Evolutionary conservation across 1,284 basidiomycete genomes (phyloP).

Genomic region (Leccinum colubrinum): DNA sequence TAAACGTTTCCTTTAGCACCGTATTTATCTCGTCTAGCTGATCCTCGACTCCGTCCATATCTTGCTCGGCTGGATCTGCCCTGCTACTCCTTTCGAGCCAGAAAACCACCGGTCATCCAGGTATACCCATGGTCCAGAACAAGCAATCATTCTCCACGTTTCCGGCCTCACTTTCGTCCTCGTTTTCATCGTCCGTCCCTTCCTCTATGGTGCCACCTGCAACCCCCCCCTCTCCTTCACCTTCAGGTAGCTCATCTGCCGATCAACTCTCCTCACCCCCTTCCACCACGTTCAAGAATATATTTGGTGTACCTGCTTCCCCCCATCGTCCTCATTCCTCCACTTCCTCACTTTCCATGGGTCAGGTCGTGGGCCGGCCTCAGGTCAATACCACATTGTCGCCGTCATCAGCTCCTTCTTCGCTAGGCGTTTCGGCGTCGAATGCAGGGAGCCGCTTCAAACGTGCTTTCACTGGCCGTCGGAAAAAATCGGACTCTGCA

Average conservation of each 20-base stretch:
- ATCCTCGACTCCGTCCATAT: constrained; percentile 31
- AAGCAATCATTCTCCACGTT: constrained; percentile 38
- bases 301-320: constrained; percentile 34
- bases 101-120: constrained; percentile 31
- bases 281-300: constrained; percentile 38
- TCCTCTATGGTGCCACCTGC: constrained; percentile 40
- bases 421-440: constrained; percentile 20
- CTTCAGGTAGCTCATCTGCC: constrained; percentile 31
- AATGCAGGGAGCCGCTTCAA: constrained; percentile 53
- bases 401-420: constrained; percentile 30
- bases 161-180: constrained; percentile 41
- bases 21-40: constrained; percentile 31
- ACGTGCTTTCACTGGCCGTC: constrained; percentile 59
- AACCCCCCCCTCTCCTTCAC: constrained; percentile 37
- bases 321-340: constrained; percentile 36
- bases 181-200: constrained; percentile 40
- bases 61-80: constrained; percentile 24
- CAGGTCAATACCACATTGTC: constrained; percentile 28
- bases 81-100: constrained; percentile 19
- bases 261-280: constrained; percentile 40
- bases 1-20: constrained; percentile 27
- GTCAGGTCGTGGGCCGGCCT: constrained; percentile 38
- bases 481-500: constrained; percentile 61
- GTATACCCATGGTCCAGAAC: constrained; percentile 33
- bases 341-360: constrained; percentile 37